A percentile compares a stretch with the other conserved stretches of the same genome.
These are phyloP conservation scores for Pholiota molesta DNA, from an alignment of 768 basidiomycete species.

Conservation along the genomic window DNA sequence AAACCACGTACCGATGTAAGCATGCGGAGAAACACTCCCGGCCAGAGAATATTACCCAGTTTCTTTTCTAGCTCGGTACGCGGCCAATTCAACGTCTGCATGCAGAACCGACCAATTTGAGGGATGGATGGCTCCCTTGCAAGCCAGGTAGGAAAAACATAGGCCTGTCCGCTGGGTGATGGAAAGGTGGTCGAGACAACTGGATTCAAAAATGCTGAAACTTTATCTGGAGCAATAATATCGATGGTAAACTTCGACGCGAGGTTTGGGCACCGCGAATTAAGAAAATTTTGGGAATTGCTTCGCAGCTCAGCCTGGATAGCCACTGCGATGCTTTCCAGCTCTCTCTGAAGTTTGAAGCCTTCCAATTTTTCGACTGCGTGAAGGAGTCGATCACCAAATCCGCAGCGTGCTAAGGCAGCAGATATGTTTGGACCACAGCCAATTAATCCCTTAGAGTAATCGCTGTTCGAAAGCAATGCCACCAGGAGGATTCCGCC, in stretches of 20 bases:
- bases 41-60: too few species aligned
- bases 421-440: background rate
- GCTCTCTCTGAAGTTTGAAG: background rate
- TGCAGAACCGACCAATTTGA: background rate
- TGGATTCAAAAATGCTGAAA: background rate
- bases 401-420: background rate
- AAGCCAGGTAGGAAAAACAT: background rate
- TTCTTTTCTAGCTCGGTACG: too few species aligned
- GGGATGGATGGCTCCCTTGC: background rate
- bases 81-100: background rate
- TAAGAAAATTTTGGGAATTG: background rate
- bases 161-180: background rate
- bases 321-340: background rate
- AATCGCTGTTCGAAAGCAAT: background rate
- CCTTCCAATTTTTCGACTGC: background rate
- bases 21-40: too few species aligned
- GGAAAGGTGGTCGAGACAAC: background rate
- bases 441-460: background rate
- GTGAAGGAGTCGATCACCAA: background rate
- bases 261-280: background rate
- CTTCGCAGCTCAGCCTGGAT: background rate
- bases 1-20: too few species aligned
- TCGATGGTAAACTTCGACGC: background rate
- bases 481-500: slow-evolving; percentile 5
- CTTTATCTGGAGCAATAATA: background rate